phyloP scores from a whole-genome alignment of 148 eudicot genomes.

The Euryodendron excelsum region DNA sequence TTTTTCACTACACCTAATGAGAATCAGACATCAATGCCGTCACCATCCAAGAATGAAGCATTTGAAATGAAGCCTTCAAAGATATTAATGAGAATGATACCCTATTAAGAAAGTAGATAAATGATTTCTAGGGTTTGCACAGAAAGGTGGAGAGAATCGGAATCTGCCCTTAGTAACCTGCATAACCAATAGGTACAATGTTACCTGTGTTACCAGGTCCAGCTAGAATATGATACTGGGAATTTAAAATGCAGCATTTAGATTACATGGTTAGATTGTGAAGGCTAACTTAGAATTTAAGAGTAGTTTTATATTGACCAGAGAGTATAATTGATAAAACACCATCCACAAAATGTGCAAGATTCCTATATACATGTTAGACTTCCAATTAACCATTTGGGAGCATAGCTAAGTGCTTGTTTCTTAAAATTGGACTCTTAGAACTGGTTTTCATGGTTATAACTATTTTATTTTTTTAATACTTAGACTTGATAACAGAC shows the following conservation, averaged over 20 bases:
- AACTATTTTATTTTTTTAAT: background rate
- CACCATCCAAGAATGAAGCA: background rate
- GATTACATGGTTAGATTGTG: background rate
- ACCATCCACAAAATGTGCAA: background rate
- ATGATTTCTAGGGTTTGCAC: background rate
- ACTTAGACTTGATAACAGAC: background rate
- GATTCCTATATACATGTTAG: background rate
- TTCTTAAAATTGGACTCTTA: background rate
- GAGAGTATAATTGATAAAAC: background rate
- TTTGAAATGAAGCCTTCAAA: background rate
- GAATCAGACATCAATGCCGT: too few species aligned
- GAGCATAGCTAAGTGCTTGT: background rate
- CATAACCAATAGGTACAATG: background rate
- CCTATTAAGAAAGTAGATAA: background rate
- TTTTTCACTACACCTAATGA: too few species aligned
- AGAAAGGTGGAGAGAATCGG: background rate
- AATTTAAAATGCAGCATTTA: background rate
- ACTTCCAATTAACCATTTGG: background rate
- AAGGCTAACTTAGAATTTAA: background rate
- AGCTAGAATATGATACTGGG: slow-evolving; percentile 1
- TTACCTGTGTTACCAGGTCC: background rate
- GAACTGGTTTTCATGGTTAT: background rate
- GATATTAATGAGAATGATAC: background rate
- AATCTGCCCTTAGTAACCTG: background rate
- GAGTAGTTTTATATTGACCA: background rate